Conservation (phyloP, 73 alveolate species). For the Paramecium bursaria region DNA sequence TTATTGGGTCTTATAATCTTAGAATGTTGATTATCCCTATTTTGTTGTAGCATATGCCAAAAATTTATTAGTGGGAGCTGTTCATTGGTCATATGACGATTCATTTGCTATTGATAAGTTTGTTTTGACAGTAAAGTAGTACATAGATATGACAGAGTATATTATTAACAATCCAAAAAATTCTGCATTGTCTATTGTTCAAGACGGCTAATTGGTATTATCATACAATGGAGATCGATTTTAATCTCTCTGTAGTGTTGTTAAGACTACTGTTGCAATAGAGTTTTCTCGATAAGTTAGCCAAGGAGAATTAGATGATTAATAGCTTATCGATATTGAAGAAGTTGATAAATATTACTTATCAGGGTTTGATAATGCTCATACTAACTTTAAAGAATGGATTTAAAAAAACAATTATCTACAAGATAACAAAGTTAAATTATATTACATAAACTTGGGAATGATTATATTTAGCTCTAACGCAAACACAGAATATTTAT, state of each 20-base stretch:
- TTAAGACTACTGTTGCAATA: conserved; percentile 46
- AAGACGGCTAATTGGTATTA: neutral
- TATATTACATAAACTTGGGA: conserved; percentile 16
- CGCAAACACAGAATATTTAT: conserved; percentile 24
- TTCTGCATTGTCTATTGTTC: neutral
- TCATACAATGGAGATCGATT: neutral
- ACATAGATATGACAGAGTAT: too few species aligned
- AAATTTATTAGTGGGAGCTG: conserved; percentile 1
- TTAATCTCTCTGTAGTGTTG: conserved; percentile 15
- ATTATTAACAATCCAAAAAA: neutral
- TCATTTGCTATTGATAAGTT: too few species aligned
- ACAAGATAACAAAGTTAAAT: neutral
- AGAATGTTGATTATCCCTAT: neutral
- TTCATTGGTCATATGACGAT: conserved; percentile 11
- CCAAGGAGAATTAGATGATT: neutral
- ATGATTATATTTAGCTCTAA: conserved; percentile 38
- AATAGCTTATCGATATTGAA: neutral
- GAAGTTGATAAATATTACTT: conserved; percentile 25
- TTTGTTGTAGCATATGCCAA: conserved; percentile 1
- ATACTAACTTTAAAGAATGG: neutral
- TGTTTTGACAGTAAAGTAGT: too few species aligned
- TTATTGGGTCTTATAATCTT: neutral
- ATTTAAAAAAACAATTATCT: neutral
- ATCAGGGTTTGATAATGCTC: conserved; percentile 4
- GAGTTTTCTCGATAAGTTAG: conserved; percentile 49